Conservation (phyloP, 768 basidiomycete genomes). For the Serendipita indica region DNA sequence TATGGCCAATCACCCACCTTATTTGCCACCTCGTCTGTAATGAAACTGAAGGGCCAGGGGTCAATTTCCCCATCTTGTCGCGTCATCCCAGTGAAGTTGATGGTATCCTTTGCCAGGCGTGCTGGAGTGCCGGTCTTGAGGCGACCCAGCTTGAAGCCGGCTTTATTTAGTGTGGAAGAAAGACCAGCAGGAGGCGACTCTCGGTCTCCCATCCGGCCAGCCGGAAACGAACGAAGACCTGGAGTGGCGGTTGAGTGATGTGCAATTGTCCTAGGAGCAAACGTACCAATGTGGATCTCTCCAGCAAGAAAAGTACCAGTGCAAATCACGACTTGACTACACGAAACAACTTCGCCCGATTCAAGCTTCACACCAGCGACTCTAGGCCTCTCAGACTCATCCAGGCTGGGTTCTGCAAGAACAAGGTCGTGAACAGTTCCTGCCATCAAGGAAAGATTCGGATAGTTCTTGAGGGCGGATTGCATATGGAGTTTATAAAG, state of each 20-base stretch:
- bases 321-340: constrained; percentile 72
- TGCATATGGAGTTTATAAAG: constrained; percentile 80
- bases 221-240: constrained; percentile 33
- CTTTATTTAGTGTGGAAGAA: constrained; percentile 54
- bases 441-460: constrained; percentile 51
- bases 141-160: constrained; percentile 71
- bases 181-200: constrained; percentile 47
- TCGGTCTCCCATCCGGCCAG: constrained; percentile 58
- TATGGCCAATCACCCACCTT: constrained; percentile 30
- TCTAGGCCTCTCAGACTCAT: not conserved
- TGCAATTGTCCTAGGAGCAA: constrained; percentile 7
- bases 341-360: constrained; percentile 55
- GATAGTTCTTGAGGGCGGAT: constrained; percentile 43
- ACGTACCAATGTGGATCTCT: constrained; percentile 72
- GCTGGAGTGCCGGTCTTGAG: constrained; percentile 77
- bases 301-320: constrained; percentile 87
- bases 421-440: constrained; percentile 70
- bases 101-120: constrained; percentile 51
- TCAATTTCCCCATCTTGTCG: constrained; percentile 50
- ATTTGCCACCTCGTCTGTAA: constrained; percentile 55
- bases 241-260: not conserved
- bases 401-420: constrained; percentile 30
- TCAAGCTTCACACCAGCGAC: constrained; percentile 29
- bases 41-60: constrained; percentile 62
- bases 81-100: constrained; percentile 48